Base-by-base conservation (phyloP, 1,139 yeast species). In the Candida labiduridarum region DNA sequence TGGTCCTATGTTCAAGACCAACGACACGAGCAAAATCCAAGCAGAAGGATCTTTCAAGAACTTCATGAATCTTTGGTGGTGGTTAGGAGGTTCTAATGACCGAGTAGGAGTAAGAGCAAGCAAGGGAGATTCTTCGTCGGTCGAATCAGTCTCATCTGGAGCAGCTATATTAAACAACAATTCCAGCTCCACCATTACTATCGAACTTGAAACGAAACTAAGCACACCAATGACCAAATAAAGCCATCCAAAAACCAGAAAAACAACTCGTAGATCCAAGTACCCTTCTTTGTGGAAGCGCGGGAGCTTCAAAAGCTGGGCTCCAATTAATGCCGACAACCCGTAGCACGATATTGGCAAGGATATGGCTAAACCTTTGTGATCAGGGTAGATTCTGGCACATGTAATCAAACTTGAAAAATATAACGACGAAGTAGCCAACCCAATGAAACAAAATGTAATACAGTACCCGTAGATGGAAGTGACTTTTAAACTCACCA, bases 301-400 rank as follows among this genome's bases (percentile, higher is more conserved):
- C 3, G 62, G 53, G 40, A 75, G 53, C 49, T 79, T 78, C 62
- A 85, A 65, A 7, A 83, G 56, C 59, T 82, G 87, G 9, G 86
- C 82, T 3, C 83, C 82, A 52, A 87, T 67, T 49, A 88, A 71
- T 3, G 96, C 83, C 9, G 96, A 86, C 29, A 90, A 64, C 1
- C 98, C 98, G 66, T 87, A 91, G 55, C 88, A 86, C 0, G 96
- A 83, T 3, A 94, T 92, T 0, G 98, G 98, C 36, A 89, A 78
- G 44, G 96, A 87, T 44, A 94, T 90, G 39, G 96, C 88, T 53
- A 92, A 69, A 2, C 96, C 88, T 53, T 89, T 87, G 45, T 76
- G 77, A 35, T 82, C 72, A 0, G 96, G 96, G 60, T 83, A 88
- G 25, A 90, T 80, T 58, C 86, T 84, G 2, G 97, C 96, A 68